These are phyloP conservation scores for Coemansia sp. DNA, from an alignment of 371 early-diverging fungal species.

Conservation along the genomic window DNA sequence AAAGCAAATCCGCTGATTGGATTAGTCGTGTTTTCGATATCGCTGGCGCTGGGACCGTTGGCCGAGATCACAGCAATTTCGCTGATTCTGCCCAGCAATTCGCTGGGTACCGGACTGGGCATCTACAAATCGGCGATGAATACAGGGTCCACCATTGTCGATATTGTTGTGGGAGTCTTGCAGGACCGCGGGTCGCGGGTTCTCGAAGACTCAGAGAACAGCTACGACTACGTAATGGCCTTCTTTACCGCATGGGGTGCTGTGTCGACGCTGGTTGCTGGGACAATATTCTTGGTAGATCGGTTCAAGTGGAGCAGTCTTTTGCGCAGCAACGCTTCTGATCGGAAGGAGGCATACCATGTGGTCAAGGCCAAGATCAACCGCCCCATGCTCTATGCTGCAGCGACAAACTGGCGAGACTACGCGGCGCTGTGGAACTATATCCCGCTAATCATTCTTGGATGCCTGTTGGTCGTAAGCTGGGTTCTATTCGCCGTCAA, in stretches of 20 bases:
- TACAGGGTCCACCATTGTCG: conserved; percentile 64
- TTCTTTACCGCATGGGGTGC: conserved; percentile 58
- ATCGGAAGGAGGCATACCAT: conserved; percentile 34
- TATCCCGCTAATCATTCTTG: conserved; percentile 55
- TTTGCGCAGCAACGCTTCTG: conserved; percentile 40
- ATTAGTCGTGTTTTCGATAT: conserved; percentile 63
- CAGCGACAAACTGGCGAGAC: conserved; percentile 42
- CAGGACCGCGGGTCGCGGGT: conserved; percentile 57
- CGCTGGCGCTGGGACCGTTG: conserved; percentile 69
- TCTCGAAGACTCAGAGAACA: conserved; percentile 48
- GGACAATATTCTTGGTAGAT: conserved; percentile 56
- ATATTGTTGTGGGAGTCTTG: conserved; percentile 64
- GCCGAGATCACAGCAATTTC: conserved; percentile 66
- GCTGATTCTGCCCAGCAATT: conserved; percentile 58
- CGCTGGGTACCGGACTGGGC: conserved; percentile 71
- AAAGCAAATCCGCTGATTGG: conserved; percentile 59
- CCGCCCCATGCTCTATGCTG: conserved; percentile 31
- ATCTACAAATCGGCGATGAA: conserved; percentile 68
- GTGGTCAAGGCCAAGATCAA: conserved; percentile 35
- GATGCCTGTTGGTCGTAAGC: conserved; percentile 50
- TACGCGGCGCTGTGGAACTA: conserved; percentile 52
- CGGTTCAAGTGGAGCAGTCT: conserved; percentile 53
- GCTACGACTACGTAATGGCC: conserved; percentile 59
- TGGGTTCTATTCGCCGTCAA: conserved; percentile 58
- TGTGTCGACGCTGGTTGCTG: conserved; percentile 53